Conservation (phyloP, 805 yeast species). For the Teunomyces kruisii region DNA sequence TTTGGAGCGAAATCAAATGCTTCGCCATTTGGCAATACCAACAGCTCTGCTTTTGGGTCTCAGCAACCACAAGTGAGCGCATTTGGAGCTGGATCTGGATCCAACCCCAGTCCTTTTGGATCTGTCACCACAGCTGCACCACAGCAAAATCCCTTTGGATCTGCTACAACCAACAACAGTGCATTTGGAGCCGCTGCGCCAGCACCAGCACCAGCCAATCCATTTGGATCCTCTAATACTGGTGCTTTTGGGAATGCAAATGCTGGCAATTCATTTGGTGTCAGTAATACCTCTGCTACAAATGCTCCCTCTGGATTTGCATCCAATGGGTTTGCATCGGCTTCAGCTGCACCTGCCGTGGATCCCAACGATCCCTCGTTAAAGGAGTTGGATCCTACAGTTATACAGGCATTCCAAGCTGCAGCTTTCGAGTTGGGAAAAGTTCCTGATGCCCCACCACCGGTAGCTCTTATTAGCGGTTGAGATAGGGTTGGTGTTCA, state of each 20-base stretch:
- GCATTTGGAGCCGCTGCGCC: background rate
- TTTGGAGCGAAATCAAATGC: background rate
- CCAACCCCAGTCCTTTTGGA: background rate
- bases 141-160: conserved; percentile 1
- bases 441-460: conserved; percentile 76
- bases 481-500: background rate
- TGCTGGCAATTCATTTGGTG: conserved; percentile 8
- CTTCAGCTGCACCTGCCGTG: background rate
- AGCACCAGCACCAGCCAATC: conserved; percentile 1
- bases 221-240: conserved; percentile 14
- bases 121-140: background rate
- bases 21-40: conserved; percentile 2
- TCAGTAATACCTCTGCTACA: background rate
- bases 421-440: conserved; percentile 53
- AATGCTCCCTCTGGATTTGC: conserved; percentile 4
- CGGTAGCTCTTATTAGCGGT: conserved; percentile 39
- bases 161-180: conserved; percentile 5
- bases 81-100: background rate
- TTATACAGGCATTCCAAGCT: conserved; percentile 49
- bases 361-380: conserved; percentile 7
- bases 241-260: conserved; percentile 13
- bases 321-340: conserved; percentile 11
- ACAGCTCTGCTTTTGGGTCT: background rate
- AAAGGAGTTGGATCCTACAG: conserved; percentile 43
- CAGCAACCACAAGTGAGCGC: background rate